Percentiles rank a stretch among this genome's conserved stretches.
Conservation (phyloP, 2,329 filamentous ascomycete species). For the Phaeosphaeriaceae sp. region DNA sequence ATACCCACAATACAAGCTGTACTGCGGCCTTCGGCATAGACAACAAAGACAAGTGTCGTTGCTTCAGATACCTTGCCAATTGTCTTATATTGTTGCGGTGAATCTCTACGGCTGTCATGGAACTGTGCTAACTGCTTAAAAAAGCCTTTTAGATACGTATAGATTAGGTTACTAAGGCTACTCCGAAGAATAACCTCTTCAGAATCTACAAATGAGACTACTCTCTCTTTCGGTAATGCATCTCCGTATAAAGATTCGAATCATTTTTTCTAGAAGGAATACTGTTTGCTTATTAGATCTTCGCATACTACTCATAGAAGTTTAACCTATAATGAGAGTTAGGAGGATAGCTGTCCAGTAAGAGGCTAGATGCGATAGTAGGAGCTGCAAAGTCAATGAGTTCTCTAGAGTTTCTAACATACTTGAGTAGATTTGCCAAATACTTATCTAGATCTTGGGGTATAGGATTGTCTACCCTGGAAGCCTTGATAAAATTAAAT, state of each 20-base stretch:
- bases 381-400: conserved; percentile 30
- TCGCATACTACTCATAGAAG: neutral
- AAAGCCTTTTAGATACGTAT: conserved; percentile 12
- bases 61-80: conserved; percentile 17
- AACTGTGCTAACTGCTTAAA: conserved; percentile 10
- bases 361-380: conserved; percentile 28
- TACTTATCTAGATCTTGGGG: conserved; percentile 22
- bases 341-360: conserved; percentile 33
- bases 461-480: conserved; percentile 23
- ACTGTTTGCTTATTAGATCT: neutral
- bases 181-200: conserved; percentile 14
- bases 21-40: conserved; percentile 16
- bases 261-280: neutral
- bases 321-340: conserved; percentile 8
- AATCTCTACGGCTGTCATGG: conserved; percentile 7
- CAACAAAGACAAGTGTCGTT: conserved; percentile 18
- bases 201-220: conserved; percentile 2
- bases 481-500: conserved; percentile 30
- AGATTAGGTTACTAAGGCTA: conserved; percentile 18
- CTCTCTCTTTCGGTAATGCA: conserved; percentile 6
- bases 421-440: conserved; percentile 25
- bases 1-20: conserved; percentile 15
- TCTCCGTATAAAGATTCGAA: conserved; percentile 16
- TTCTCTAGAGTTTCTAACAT: conserved; percentile 16
- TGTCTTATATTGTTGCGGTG: conserved; percentile 9